phyloP scores from a whole-genome alignment of 352 stramenopile genomes.

The Thalassiosira livingstoniorum region DNA sequence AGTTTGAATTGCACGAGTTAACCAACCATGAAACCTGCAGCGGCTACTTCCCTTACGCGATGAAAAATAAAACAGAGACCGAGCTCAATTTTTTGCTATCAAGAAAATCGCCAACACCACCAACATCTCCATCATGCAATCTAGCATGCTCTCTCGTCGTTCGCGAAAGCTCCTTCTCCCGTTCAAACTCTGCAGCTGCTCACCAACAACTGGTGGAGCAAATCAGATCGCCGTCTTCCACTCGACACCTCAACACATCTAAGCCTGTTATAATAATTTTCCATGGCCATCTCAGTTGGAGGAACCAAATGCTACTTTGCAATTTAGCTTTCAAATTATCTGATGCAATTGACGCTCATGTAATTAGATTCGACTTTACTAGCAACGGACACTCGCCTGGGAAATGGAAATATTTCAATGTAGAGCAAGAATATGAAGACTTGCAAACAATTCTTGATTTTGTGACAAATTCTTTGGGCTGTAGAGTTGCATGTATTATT shows the following conservation, averaged over 20 bases:
- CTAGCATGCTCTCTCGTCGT: conserved; percentile 27
- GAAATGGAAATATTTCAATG: conserved; percentile 28
- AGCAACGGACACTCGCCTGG: conserved; percentile 54
- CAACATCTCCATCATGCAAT: too few relatives aligned
- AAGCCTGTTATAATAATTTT: conserved; percentile 54
- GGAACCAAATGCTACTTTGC: conserved; percentile 53
- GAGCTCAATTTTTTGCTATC: conserved; percentile 18
- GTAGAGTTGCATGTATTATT: conserved; percentile 43
- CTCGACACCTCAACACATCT: background rate
- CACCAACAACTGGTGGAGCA: conserved; percentile 3
- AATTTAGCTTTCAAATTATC: conserved; percentile 39
- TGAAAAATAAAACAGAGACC: conserved; percentile 10
- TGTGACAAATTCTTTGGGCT: conserved; percentile 32
- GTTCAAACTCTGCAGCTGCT: background rate
- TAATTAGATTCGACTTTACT: conserved; percentile 56
- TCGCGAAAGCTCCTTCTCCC: background rate
- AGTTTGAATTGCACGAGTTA: too few relatives aligned
- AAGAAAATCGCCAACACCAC: background rate
- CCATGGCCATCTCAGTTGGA: conserved; percentile 50
- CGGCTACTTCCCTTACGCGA: conserved; percentile 8
- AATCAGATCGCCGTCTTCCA: conserved; percentile 4
- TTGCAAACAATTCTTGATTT: conserved; percentile 41
- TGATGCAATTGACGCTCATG: conserved; percentile 30
- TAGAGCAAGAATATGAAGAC: conserved; percentile 33
- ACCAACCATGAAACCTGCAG: too few relatives aligned